Percentiles rank a stretch among this genome's conserved stretches.
These are phyloP conservation scores for Suaeda aralocaspica DNA, from an alignment of 148 eudicot species.

Conservation along the genomic window DNA sequence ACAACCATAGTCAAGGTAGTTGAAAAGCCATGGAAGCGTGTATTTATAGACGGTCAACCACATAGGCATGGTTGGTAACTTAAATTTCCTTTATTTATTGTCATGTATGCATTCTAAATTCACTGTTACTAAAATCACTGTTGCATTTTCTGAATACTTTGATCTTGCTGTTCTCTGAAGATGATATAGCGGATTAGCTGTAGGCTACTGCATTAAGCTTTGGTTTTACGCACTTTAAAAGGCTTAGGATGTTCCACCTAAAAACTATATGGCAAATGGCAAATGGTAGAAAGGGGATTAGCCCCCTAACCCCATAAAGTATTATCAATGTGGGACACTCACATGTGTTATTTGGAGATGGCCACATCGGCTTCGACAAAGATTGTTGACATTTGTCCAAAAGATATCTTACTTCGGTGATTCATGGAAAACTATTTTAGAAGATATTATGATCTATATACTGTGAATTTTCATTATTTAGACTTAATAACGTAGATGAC, in stretches of 20 bases:
- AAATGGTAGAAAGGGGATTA: too few species aligned
- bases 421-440: neutral
- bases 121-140: neutral
- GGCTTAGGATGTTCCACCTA: too few species aligned
- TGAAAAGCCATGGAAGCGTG: constrained; percentile 96
- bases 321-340: too few species aligned
- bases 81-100: neutral
- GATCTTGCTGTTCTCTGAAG: neutral
- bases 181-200: too few species aligned
- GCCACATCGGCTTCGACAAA: too few species aligned
- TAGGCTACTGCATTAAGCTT: too few species aligned
- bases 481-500: neutral
- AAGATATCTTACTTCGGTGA: too few species aligned
- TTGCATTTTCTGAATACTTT: neutral
- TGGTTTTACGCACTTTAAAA: too few species aligned
- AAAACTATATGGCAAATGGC: too few species aligned
- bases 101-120: neutral
- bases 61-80: constrained; percentile 75
- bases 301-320: too few species aligned
- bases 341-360: too few species aligned
- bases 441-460: neutral
- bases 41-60: constrained; percentile 58
- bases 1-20: constrained; percentile 68
- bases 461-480: neutral
- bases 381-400: too few species aligned